Evolutionary conservation across 1,139 yeast species (phyloP).

Genomic region (Sugiyamaella sp.): DNA sequence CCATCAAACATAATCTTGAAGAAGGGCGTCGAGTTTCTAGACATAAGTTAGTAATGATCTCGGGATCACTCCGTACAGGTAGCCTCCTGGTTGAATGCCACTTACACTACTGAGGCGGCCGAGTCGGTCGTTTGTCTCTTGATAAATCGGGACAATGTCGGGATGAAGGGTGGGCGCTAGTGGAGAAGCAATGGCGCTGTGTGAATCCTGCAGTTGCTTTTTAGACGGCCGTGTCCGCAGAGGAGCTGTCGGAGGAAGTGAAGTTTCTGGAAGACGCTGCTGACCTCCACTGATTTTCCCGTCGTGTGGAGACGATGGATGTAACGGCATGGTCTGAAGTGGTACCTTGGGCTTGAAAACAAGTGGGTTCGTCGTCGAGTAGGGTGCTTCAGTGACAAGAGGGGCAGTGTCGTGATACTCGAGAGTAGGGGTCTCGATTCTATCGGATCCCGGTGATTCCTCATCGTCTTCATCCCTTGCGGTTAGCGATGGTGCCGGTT

Average conservation of each 20-base stretch:
- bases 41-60: conserved; percentile 3
- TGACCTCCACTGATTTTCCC: conserved; percentile 1
- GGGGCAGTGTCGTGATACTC: background rate
- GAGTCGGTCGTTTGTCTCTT: conserved; percentile 37
- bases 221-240: background rate
- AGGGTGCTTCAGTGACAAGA: background rate
- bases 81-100: background rate
- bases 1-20: conserved; percentile 27
- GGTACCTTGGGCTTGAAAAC: conserved; percentile 4
- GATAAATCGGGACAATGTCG: conserved; percentile 38
- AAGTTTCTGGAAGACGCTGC: background rate
- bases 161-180: conserved; percentile 34
- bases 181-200: background rate
- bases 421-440: conserved; percentile 25
- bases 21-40: conserved; percentile 34
- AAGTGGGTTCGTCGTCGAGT: conserved; percentile 5
- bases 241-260: background rate
- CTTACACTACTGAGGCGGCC: conserved; percentile 33
- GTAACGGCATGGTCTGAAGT: conserved; percentile 8
- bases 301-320: conserved; percentile 12
- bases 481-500: conserved; percentile 7
- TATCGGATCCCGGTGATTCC: conserved; percentile 32
- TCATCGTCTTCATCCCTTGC: conserved; percentile 22
- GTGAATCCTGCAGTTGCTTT: background rate
- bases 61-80: background rate